Percentiles rank a stretch among this genome's conserved stretches.
phyloP scores from a whole-genome alignment of 2,329 filamentous ascomycete species.

The Aspergillus piperis region DNA sequence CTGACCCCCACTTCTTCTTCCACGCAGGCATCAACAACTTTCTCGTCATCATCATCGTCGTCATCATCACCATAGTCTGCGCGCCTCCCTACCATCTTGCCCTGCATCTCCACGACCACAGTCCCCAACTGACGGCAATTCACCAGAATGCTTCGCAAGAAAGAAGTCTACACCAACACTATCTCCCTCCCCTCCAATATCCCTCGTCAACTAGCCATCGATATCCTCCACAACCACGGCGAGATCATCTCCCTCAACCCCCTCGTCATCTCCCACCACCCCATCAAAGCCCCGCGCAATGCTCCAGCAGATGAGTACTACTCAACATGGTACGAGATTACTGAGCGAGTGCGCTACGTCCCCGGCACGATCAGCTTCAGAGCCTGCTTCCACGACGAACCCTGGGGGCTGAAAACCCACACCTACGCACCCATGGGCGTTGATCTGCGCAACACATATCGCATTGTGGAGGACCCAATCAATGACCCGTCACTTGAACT shows the following conservation, averaged over 20 bases:
- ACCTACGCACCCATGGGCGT: slow-evolving; percentile 80
- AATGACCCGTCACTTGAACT: slow-evolving; percentile 37
- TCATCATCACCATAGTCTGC: too few relatives aligned
- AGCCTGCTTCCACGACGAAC: slow-evolving; percentile 74
- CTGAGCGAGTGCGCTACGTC: slow-evolving; percentile 74
- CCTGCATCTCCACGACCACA: too few relatives aligned
- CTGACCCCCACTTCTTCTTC: too few relatives aligned
- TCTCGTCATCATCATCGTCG: too few relatives aligned
- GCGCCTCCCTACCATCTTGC: too few relatives aligned
- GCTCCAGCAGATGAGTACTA: slow-evolving; percentile 70
- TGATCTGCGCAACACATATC: slow-evolving; percentile 78
- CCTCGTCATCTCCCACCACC: slow-evolving; percentile 70
- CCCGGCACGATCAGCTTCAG: slow-evolving; percentile 77
- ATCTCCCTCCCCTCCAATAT: slow-evolving; percentile 73
- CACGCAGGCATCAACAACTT: too few relatives aligned
- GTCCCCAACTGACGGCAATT: too few relatives aligned
- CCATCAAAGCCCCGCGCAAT: slow-evolving; percentile 66
- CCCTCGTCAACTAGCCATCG: slow-evolving; percentile 68
- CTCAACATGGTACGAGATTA: slow-evolving; percentile 76
- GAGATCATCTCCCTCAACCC: slow-evolving; percentile 90
- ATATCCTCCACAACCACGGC: slow-evolving; percentile 73
- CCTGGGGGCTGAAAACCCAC: slow-evolving; percentile 75
- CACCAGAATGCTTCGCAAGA: slow-evolving; percentile 6
- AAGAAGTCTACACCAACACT: slow-evolving; percentile 60
- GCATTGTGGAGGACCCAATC: slow-evolving; percentile 67